Conservation (phyloP, 257 asterid species). For the Salvia splendens region DNA sequence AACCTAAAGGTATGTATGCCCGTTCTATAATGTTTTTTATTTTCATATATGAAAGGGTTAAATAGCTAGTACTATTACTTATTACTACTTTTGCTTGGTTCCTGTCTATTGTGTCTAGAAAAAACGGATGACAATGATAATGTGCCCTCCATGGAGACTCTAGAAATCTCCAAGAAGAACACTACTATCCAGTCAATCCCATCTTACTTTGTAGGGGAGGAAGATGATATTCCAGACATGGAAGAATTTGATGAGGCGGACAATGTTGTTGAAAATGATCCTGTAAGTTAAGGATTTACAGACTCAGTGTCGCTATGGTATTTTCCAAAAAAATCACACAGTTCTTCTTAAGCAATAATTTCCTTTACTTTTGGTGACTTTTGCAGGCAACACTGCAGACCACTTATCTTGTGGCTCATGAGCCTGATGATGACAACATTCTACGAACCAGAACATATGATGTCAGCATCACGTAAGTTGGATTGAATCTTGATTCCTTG, state of each 20-base stretch:
- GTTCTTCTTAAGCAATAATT: neutral
- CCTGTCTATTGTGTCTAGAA: conserved; percentile 47
- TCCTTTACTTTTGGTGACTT: conserved; percentile 22
- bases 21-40: neutral
- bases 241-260: conserved; percentile 82
- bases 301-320: conserved; percentile 7
- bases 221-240: conserved; percentile 93
- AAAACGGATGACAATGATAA: conserved; percentile 63
- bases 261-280: conserved; percentile 79
- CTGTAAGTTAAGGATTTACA: conserved; percentile 51
- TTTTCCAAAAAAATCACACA: neutral
- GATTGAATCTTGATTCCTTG: neutral
- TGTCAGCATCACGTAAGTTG: conserved; percentile 92
- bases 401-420: conserved; percentile 77
- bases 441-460: conserved; percentile 93
- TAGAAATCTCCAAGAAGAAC: conserved; percentile 72
- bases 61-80: conserved; percentile 7
- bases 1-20: conserved; percentile 61
- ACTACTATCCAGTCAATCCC: conserved; percentile 64
- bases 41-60: neutral
- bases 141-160: conserved; percentile 85
- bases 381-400: conserved; percentile 79
- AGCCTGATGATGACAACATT: conserved; percentile 95
- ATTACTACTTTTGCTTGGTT: conserved; percentile 10
- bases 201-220: conserved; percentile 86